phyloP scores from a whole-genome alignment of 768 basidiomycete genomes.

The Amanita jacksonii region DNA sequence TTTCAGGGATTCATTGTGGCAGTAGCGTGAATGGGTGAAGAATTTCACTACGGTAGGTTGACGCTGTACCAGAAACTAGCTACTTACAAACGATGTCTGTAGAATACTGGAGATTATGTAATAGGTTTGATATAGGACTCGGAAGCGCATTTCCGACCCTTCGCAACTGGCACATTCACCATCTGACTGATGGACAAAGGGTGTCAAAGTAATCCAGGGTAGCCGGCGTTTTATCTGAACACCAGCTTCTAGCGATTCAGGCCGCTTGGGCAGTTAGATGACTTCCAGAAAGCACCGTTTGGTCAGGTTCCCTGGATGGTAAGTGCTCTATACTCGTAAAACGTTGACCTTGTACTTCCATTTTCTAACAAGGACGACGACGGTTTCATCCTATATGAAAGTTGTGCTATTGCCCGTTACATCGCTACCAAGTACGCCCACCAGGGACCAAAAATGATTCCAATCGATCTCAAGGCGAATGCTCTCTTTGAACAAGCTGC shows the following conservation, averaged over 20 bases:
- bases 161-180: too few relatives aligned
- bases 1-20: too few relatives aligned
- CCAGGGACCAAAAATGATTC: conserved; percentile 43
- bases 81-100: too few relatives aligned
- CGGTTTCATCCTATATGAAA: conserved; percentile 55
- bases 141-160: too few relatives aligned
- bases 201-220: too few relatives aligned
- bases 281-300: conserved; percentile 24
- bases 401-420: conserved; percentile 53
- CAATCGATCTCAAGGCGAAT: conserved; percentile 25
- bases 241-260: conserved; percentile 37
- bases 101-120: conserved; percentile 31
- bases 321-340: conserved; percentile 2
- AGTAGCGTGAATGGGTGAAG: too few relatives aligned
- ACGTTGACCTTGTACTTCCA: too few relatives aligned
- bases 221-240: too few relatives aligned
- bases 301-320: conserved; percentile 29
- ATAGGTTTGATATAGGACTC: too few relatives aligned
- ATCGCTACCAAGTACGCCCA: conserved; percentile 42
- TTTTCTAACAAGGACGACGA: conserved; percentile 41
- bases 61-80: too few relatives aligned
- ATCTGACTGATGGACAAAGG: too few relatives aligned
- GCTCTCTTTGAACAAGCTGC: conserved; percentile 45
- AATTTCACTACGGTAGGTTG: too few relatives aligned
- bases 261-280: conserved; percentile 19